Base-by-base conservation (phyloP, 1,284 basidiomycete species). In the Exobasidium cylindrosporum region DNA sequence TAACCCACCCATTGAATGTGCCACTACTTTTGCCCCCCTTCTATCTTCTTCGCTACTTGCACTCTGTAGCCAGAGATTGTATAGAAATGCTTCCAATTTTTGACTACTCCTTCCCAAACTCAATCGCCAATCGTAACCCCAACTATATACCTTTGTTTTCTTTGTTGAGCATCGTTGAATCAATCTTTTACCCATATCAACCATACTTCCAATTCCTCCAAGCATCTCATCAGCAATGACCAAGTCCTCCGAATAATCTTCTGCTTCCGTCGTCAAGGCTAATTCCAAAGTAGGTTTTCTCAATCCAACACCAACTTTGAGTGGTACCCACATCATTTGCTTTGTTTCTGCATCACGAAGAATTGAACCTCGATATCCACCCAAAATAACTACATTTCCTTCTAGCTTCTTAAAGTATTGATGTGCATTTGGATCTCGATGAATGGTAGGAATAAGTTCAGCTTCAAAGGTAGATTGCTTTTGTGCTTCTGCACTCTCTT, bases 1-100 rank as follows among this genome's bases (percentile, higher is more conserved):
- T 0, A 81, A 63, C 0, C 80, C 80, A 23, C 80, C 80, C 80
- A 81, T 81, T 1, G 74, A 77, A 54, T 81, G 80, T 3, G 79
- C 79, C 0, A 81, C 64, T 24, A 81, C 73, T 26, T 74, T 73
- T 1, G 80, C 73, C 0, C 79, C 79, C 23, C 68, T 52, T 1
- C 78, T 74, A 11, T 44, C 46, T 3, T 54, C 47, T 13, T 46
- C 59, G n/a, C 46, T 24, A 3, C 43, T 50, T 0, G 60, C 43
- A 13, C 68, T 75, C 23, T 69, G 68, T 2, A 53, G 40, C 59
- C 75, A 78, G 17, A 80, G 60, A 24, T 63, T 26, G 29, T 64
- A 52, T n/a, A 63, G 44, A 23, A 59, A 64, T 1, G 17, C 17
- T 17, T 61, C 30, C 1, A 74, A 58, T 21, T 46, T 40, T 2